These are phyloP conservation scores for Physaria fendleri DNA, from an alignment of 345 rosid genomes.

Conservation along the genomic window DNA sequence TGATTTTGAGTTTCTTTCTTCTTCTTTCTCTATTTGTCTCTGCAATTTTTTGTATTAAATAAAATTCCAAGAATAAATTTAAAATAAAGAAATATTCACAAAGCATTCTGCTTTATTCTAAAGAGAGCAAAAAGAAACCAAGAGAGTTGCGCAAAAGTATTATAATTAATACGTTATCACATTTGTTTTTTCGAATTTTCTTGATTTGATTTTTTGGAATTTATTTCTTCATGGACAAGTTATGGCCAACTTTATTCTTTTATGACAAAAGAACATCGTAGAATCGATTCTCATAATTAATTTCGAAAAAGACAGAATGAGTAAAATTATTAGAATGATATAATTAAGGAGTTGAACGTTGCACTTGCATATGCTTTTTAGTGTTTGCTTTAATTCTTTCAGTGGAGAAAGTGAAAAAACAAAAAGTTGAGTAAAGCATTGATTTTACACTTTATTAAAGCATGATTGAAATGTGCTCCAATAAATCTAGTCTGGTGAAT, in stretches of 20 bases:
- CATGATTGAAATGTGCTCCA: slow-evolving; percentile 18
- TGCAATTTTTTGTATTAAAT: background rate
- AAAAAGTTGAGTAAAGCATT: slow-evolving; percentile 21
- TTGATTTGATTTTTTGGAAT: background rate
- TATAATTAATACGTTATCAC: slow-evolving; percentile 1
- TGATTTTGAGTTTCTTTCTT: slow-evolving; percentile 20
- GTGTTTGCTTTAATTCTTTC: slow-evolving; percentile 26
- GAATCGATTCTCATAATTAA: slow-evolving; percentile 24
- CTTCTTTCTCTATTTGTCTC: slow-evolving; percentile 17
- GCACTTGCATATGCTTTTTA: slow-evolving; percentile 28
- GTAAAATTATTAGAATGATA: background rate
- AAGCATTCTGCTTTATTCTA: slow-evolving; percentile 31
- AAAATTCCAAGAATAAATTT: background rate
- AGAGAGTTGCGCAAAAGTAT: slow-evolving; percentile 15
- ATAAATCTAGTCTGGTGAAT: slow-evolving; percentile 23
- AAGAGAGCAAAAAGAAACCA: slow-evolving; percentile 27
- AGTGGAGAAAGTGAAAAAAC: slow-evolving; percentile 27
- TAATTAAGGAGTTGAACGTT: slow-evolving; percentile 25
- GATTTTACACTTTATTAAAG: slow-evolving; percentile 27
- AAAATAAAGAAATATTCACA: slow-evolving; percentile 26
- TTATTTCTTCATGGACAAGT: slow-evolving; percentile 26
- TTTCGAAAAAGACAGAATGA: background rate
- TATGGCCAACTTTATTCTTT: slow-evolving; percentile 18
- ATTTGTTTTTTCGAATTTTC: background rate
- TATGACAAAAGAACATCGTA: slow-evolving; percentile 9